Base-by-base conservation (phyloP, 768 basidiomycete species). In the Auricularia auricula-judae region DNA sequence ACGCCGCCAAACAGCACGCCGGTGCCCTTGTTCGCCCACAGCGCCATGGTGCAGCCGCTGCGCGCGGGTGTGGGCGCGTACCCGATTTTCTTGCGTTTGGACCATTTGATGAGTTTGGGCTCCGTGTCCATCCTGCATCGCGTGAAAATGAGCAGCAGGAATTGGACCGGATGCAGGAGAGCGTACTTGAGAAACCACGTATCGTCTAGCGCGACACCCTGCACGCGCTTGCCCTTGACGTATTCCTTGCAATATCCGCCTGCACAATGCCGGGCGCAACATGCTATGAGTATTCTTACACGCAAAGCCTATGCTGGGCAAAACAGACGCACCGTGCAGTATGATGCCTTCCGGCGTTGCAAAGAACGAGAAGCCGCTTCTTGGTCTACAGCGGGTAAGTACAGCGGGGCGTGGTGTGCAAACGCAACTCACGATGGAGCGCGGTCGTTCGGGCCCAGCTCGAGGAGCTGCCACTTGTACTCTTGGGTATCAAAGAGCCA, bases 211-310 rank as follows among this genome's bases (percentile, higher is more conserved):
- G 90, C 92, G n/a, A 93, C 78, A 0, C 93, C 93, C 12, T 91
- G 76, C 0, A 59, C 56, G 8, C 34, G 84, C 70, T 92, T 91
- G 2, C 92, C 91, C 71, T 94, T 93, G 23, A 75, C 70, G 69
- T 94, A 95, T 74, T 92, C 89, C 72, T 97, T 95, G 71, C 88
- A 91, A 72, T 96, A 96, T 0, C 94, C 94, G 11, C 91, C 89
- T 91, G 62, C 23, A 29, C 29, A 29, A 29, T 29, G 29, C 29
- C 29, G 2, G 29, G 29, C 29, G 29, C 29, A 29, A 29, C 29
- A 18, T 21, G 16, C 4, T 14, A 18, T 11, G n/a, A n/a, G 56
- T 16, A 16, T 29, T 3, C 29, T 29, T 29, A 10, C 1, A 51
- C 1, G 16, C n/a, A 21, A 7, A 3, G 35, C 29, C 29, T 29